Conservation (phyloP, 2,329 filamentous ascomycete species). For the Helminthosporium solani region DNA sequence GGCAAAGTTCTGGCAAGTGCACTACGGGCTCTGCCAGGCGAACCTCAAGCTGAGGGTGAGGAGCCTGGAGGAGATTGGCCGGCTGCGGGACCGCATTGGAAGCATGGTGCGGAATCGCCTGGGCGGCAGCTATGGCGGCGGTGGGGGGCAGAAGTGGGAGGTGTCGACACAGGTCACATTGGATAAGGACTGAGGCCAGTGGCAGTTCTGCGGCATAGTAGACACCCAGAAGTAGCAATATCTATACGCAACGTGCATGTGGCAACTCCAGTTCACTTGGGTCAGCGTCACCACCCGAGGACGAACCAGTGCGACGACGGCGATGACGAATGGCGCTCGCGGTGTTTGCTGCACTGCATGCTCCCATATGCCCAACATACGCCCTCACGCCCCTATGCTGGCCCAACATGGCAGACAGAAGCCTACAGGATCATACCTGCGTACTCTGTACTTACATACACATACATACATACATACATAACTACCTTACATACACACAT, state of each 20-base stretch:
- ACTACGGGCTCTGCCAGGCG: slow-evolving; percentile 95
- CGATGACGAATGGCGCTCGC: slow-evolving; percentile 3
- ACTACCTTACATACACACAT: too few relatives aligned
- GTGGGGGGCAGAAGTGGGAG: slow-evolving; percentile 83
- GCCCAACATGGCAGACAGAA: too few relatives aligned
- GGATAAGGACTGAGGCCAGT: slow-evolving; percentile 46
- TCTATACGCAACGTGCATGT: slow-evolving; percentile 9
- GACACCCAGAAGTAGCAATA: slow-evolving; percentile 23
- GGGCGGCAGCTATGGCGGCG: slow-evolving; percentile 82
- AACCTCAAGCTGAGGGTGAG: slow-evolving; percentile 78
- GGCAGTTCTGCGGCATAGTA: not conserved
- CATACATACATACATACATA: too few relatives aligned
- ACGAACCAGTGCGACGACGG: slow-evolving; percentile 13
- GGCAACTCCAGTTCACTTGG: slow-evolving; percentile 1
- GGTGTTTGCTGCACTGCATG: not conserved
- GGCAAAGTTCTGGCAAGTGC: slow-evolving; percentile 97
- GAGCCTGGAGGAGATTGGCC: slow-evolving; percentile 64
- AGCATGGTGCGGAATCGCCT: slow-evolving; percentile 81
- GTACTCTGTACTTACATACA: too few relatives aligned
- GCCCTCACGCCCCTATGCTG: slow-evolving; percentile 14
- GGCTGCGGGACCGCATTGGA: slow-evolving; percentile 72
- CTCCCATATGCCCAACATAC: slow-evolving; percentile 4
- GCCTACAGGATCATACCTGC: too few relatives aligned
- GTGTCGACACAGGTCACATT: slow-evolving; percentile 78
- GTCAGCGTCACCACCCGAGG: slow-evolving; percentile 25